Evolutionary conservation across 768 basidiomycete species (phyloP).

Genomic region (Lyophyllum decastes): DNA sequence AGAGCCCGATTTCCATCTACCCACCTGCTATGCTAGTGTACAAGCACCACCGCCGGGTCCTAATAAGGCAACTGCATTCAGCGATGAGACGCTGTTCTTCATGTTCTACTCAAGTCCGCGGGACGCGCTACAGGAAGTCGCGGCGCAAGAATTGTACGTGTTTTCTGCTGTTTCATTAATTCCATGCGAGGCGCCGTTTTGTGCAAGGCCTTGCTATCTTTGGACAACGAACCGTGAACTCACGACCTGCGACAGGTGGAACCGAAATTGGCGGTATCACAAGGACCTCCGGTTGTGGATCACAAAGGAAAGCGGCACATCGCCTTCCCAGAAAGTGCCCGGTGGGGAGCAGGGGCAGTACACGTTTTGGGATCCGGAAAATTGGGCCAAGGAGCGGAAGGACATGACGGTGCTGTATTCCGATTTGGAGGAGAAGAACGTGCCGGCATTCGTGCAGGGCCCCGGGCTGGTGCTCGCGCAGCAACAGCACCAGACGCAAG

Average conservation of each 20-base stretch:
- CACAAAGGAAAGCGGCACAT: slow-evolving; percentile 84
- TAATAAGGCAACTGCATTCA: slow-evolving; percentile 79
- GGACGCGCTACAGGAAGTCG: slow-evolving; percentile 92
- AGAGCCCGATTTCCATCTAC: slow-evolving; percentile 91
- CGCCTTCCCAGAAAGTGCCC: slow-evolving; percentile 73
- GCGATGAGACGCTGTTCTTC: slow-evolving; percentile 96
- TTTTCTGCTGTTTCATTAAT: slow-evolving; percentile 13
- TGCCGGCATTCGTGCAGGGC: slow-evolving; percentile 59
- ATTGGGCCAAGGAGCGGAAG: slow-evolving; percentile 76
- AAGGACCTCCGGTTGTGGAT: slow-evolving; percentile 85
- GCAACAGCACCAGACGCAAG: slow-evolving; percentile 28
- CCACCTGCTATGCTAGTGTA: slow-evolving; percentile 86
- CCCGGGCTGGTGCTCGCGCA: slow-evolving; percentile 44
- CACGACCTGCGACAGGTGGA: slow-evolving; percentile 56
- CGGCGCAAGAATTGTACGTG: slow-evolving; percentile 92
- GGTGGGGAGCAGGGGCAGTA: slow-evolving; percentile 88
- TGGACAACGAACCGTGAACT: slow-evolving; percentile 3
- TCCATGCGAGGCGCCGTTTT: not conserved
- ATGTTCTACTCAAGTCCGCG: slow-evolving; percentile 96
- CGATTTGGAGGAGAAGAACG: slow-evolving; percentile 74
- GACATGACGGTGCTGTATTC: slow-evolving; percentile 75
- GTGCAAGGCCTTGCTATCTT: not conserved
- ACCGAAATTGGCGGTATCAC: slow-evolving; percentile 96
- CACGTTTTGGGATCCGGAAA: slow-evolving; percentile 87
- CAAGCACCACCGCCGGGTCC: slow-evolving; percentile 85